Evolutionary conservation across 129 eudicot genomes (phyloP).

Genomic region (Silybum marianum): DNA sequence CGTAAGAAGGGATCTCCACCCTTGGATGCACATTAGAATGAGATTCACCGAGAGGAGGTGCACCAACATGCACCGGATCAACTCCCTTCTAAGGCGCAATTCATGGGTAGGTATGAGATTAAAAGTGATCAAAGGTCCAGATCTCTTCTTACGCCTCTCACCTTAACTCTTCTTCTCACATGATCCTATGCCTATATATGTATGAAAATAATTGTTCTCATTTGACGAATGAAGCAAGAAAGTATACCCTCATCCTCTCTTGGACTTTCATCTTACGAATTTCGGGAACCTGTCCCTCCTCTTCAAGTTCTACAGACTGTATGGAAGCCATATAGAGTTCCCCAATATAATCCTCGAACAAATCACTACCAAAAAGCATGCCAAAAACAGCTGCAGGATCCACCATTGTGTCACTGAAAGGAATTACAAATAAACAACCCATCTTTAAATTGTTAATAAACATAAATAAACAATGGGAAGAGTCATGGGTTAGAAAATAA

Average conservation of each 20-base stretch:
- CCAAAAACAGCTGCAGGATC: conserved; percentile 93
- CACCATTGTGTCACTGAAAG: conserved; percentile 72
- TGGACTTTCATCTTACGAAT: conserved; percentile 59
- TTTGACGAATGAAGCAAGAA: conserved; percentile 3
- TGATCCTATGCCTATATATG: no score
- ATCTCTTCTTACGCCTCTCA: no score
- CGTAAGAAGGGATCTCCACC: no score
- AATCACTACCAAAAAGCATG: conserved; percentile 88
- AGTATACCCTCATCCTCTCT: conserved; percentile 73
- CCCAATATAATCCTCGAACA: conserved; percentile 82
- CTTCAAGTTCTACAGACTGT: conserved; percentile 64
- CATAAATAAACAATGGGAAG: neutral
- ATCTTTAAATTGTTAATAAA: neutral
- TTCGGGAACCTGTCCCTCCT: conserved; percentile 59
- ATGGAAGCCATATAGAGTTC: conserved; percentile 72
- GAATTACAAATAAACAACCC: neutral
- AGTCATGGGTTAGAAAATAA: neutral
- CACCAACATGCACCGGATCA: no score
- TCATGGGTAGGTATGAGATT: no score
- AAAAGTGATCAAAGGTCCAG: no score
- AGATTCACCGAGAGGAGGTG: no score
- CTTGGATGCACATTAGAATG: no score
- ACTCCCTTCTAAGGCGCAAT: no score
- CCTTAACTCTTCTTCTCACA: no score
- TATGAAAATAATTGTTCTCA: neutral